Evolutionary conservation across 371 early-diverging fungal genomes (phyloP).

Genomic region (Mortierella sp.): DNA sequence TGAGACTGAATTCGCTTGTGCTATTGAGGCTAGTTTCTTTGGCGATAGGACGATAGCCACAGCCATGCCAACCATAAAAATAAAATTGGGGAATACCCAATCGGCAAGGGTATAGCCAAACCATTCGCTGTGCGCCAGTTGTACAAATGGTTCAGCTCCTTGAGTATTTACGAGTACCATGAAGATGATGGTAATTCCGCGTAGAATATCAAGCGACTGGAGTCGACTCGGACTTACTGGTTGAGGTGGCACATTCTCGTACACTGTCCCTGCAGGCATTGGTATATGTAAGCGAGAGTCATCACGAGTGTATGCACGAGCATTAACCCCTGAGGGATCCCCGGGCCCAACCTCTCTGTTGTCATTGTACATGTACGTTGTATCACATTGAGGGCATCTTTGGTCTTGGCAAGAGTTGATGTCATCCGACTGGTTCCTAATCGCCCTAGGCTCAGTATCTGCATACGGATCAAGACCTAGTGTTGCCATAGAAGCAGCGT

Average conservation of each 20-base stretch:
- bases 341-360: background rate
- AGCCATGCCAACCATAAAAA: conserved; percentile 62
- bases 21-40: background rate
- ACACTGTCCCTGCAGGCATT: background rate
- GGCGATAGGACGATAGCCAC: conserved; percentile 53
- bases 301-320: background rate
- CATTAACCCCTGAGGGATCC: background rate
- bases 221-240: conserved; percentile 38
- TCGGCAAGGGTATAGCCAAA: conserved; percentile 64
- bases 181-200: conserved; percentile 59
- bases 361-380: background rate
- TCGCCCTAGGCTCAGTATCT: conserved; percentile 24
- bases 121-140: conserved; percentile 56
- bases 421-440: conserved; percentile 21
- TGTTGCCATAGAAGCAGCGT: conserved; percentile 20
- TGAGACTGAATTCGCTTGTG: background rate
- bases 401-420: background rate
- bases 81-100: conserved; percentile 64
- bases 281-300: background rate
- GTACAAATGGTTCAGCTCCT: conserved; percentile 45
- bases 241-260: background rate
- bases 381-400: background rate
- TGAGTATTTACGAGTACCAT: conserved; percentile 67
- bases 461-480: conserved; percentile 11
- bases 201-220: conserved; percentile 58